Evolutionary conservation across 140 eudicot species (phyloP).

Genomic region (Anethum foeniculum): DNA sequence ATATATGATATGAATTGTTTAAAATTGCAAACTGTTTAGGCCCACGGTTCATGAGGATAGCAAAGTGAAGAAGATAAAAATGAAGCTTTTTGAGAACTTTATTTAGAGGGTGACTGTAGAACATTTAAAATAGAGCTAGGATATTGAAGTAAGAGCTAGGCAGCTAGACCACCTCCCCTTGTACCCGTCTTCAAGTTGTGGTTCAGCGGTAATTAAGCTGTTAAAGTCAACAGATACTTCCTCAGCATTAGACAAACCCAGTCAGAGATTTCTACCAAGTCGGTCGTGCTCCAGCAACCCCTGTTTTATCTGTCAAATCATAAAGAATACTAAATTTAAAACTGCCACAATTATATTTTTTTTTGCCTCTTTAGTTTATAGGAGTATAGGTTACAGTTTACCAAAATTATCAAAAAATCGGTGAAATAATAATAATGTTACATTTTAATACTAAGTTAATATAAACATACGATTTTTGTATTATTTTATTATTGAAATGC

Average conservation of each 20-base stretch:
- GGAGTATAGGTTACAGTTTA: too few relatives aligned
- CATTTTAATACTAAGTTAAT: background rate
- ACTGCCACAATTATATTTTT: background rate
- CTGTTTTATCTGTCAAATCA: background rate
- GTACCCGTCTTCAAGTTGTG: background rate
- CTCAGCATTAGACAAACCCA: background rate
- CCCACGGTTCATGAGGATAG: background rate
- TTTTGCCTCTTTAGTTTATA: too few relatives aligned
- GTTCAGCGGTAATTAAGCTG: conserved; percentile 7
- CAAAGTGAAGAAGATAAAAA: background rate
- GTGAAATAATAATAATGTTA: too few relatives aligned
- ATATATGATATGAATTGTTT: background rate
- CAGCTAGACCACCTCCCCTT: background rate
- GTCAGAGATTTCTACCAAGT: background rate
- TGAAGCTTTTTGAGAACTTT: background rate
- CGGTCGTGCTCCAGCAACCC: background rate
- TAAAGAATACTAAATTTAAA: background rate
- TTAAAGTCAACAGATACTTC: background rate
- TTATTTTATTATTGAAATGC: background rate
- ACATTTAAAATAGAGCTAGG: background rate
- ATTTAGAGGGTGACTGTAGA: background rate
- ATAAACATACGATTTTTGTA: too few relatives aligned
- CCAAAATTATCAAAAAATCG: too few relatives aligned
- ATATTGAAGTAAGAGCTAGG: background rate
- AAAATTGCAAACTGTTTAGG: background rate